Base-by-base conservation (phyloP, 2,329 filamentous ascomycete species). In the Lizonia empirigonia region DNA sequence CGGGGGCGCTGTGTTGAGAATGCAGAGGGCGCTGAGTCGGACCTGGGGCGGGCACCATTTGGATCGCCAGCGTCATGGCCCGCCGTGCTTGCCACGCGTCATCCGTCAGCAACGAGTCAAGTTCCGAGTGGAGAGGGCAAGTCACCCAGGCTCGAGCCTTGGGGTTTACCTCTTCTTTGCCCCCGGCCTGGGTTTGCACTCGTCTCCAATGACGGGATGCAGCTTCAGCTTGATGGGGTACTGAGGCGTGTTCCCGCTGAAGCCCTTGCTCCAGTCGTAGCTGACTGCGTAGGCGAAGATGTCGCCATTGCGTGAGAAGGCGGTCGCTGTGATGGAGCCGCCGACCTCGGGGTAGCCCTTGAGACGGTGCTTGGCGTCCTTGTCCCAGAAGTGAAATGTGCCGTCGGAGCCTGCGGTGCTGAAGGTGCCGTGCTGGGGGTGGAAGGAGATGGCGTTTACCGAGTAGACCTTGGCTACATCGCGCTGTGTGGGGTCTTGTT, bases 211-310 rank as follows among this genome's bases (percentile, higher is more conserved):
- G 19, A 81, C 70, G 0, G 77, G 77, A 59, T 81, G 78, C 49
- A 81, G 64, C 71, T 80, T 80, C 53, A 81, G 74, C 68, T 80
- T 80, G 59, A 76, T 78, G 4, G 77, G 74, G n/a, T 75, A 71
- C 60, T 73, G 60, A 50, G 85, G 85, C 20, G 80, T 94, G 76
- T 97, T 97, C 60, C 81, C 84, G 59, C 89, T 85, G 77, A 93
- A 97, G 13, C 94, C 94, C 80, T 99, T 97, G 77, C 89, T 91
- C 94, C 94, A 99, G 77, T 99, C 94, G 74, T 99, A 99, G 71
- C 91, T 91, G 38, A 97, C 85, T 20, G 92, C 91, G 53, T 80
- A 81, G 7, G 78, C 78, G 55, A 80, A 80, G 58, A 80, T 79
- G 59, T 72, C 87, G 44, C 94, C 94, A 50, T 81, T 88, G 64